Percentiles rank a stretch among this genome's conserved stretches.
These are phyloP conservation scores for Amanita subjunquillea DNA, from an alignment of 768 basidiomycete species.

Conservation along the genomic window DNA sequence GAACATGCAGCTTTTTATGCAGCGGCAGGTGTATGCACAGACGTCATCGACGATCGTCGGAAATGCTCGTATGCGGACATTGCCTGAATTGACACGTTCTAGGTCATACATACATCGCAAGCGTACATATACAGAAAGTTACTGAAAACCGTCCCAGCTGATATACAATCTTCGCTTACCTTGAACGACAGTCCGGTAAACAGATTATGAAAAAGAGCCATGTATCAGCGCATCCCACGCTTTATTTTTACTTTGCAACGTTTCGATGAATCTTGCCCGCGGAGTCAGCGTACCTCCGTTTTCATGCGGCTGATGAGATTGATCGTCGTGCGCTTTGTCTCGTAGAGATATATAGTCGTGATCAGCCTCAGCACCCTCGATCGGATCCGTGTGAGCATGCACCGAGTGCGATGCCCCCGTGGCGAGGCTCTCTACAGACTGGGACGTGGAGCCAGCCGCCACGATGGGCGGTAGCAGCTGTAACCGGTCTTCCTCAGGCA, in stretches of 20 bases:
- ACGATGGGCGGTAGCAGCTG: slow-evolving; percentile 2
- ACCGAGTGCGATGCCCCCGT: not conserved
- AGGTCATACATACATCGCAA: not conserved
- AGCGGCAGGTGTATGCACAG: not conserved
- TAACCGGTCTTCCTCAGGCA: slow-evolving; percentile 1
- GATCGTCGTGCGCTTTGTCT: not conserved
- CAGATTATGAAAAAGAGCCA: slow-evolving; percentile 46
- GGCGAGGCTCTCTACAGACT: not conserved
- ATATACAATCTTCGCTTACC: not conserved
- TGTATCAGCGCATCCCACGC: slow-evolving; percentile 63
- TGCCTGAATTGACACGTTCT: not conserved
- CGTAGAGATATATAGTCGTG: not conserved
- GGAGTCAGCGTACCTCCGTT: slow-evolving; percentile 15
- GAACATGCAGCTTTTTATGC: slow-evolving; percentile 42
- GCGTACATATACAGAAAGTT: not conserved
- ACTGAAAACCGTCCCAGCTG: not conserved
- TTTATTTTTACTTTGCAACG: slow-evolving; percentile 43
- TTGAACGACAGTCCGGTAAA: not conserved
- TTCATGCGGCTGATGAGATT: not conserved
- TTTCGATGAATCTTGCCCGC: slow-evolving; percentile 42
- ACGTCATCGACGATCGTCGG: not conserved
- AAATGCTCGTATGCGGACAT: not conserved
- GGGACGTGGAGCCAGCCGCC: not conserved
- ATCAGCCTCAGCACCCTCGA: not conserved
- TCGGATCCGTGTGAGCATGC: not conserved